These are phyloP conservation scores for Phoenix roebelenii DNA, from an alignment of 176 grass and related monocot species.

Conservation along the genomic window DNA sequence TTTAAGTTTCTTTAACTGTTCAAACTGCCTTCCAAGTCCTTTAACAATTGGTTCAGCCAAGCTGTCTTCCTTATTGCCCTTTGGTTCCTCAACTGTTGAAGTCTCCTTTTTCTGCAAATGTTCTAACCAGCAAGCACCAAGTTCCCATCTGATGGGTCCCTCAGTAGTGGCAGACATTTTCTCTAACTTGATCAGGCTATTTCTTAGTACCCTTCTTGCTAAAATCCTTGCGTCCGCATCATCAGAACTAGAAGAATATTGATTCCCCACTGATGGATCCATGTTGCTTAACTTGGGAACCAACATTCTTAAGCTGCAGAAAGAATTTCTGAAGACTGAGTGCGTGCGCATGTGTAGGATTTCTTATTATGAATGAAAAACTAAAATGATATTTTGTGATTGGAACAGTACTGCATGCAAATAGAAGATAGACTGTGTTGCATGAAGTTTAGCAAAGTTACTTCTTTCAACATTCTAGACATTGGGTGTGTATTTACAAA, in stretches of 20 bases:
- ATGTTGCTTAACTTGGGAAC: slow-evolving; percentile 31
- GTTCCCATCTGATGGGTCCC: slow-evolving; percentile 84
- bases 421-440: too few relatives aligned
- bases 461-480: too few relatives aligned
- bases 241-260: slow-evolving; percentile 29
- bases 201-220: slow-evolving; percentile 45
- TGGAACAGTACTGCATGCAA: too few relatives aligned
- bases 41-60: slow-evolving; percentile 53
- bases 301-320: slow-evolving; percentile 73
- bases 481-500: too few relatives aligned
- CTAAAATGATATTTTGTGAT: too few relatives aligned
- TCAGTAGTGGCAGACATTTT: slow-evolving; percentile 22
- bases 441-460: too few relatives aligned
- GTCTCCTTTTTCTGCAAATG: slow-evolving; percentile 82
- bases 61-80: slow-evolving; percentile 26
- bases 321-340: neutral
- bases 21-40: slow-evolving; percentile 92
- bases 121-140: slow-evolving; percentile 78
- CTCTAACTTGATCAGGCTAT: slow-evolving; percentile 62
- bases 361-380: too few relatives aligned
- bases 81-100: slow-evolving; percentile 24
- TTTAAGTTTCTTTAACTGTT: slow-evolving; percentile 73
- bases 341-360: too few relatives aligned
- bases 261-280: slow-evolving; percentile 27
- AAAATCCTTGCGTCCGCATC: slow-evolving; percentile 35